Evolutionary conservation across 306 rosid genomes (phyloP).

Genomic region (Lathyrus sativus): DNA sequence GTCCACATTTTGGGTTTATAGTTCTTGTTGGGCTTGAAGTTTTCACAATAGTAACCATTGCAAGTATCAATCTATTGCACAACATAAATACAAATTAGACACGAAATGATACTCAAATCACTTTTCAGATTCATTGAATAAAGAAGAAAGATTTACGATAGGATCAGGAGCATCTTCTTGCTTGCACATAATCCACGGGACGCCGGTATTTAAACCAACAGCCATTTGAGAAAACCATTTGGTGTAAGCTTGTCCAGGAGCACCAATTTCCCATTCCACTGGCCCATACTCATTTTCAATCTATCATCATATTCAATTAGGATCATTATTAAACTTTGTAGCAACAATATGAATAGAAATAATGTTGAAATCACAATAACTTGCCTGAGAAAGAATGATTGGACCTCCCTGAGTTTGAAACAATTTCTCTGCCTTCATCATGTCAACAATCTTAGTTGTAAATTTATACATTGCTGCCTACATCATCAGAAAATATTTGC

Average conservation of each 20-base stretch:
- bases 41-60: conserved; percentile 90
- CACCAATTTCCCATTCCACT: conserved; percentile 85
- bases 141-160: conserved; percentile 40
- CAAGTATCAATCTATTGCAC: conserved; percentile 78
- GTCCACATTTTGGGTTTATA: conserved; percentile 97
- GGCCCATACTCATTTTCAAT: conserved; percentile 96
- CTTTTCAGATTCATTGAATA: too few relatives aligned
- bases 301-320: conserved; percentile 47
- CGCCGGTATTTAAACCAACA: conserved; percentile 78
- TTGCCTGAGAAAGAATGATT: conserved; percentile 84
- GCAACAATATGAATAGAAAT: background rate
- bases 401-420: conserved; percentile 95
- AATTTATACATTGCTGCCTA: conserved; percentile 90
- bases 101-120: background rate
- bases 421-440: conserved; percentile 84
- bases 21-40: conserved; percentile 66
- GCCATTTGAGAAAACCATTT: conserved; percentile 97
- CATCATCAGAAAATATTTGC: conserved; percentile 24
- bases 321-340: conserved; percentile 9
- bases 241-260: conserved; percentile 84
- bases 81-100: conserved; percentile 20
- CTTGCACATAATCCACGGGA: conserved; percentile 99
- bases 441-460: conserved; percentile 71
- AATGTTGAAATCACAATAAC: background rate
- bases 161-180: conserved; percentile 99